These are phyloP conservation scores for Hypoxylon sp. DNA, from an alignment of 2,329 filamentous ascomycete species.

Conservation along the genomic window DNA sequence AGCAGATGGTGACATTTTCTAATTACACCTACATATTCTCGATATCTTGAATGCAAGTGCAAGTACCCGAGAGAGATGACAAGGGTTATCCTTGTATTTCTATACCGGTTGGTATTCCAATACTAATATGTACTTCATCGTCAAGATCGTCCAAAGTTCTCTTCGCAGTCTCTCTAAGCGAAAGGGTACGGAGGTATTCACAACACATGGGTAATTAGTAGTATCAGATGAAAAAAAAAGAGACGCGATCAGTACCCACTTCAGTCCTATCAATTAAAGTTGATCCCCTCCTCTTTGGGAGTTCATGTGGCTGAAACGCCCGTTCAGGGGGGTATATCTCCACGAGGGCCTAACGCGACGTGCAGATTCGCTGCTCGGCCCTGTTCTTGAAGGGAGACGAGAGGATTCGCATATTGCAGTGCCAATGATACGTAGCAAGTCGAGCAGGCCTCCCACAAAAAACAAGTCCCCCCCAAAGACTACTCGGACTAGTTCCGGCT, in stretches of 20 bases:
- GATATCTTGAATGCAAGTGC: slow-evolving; percentile 19
- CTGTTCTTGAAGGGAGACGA: slow-evolving; percentile 31
- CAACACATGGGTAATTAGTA: too few species aligned
- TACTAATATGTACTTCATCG: too few species aligned
- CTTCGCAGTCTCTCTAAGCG: not conserved
- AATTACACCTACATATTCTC: slow-evolving; percentile 29
- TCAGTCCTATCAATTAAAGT: slow-evolving; percentile 26
- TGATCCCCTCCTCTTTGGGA: slow-evolving; percentile 24
- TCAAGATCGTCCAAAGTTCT: not conserved
- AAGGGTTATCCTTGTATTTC: slow-evolving; percentile 13
- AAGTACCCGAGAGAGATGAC: slow-evolving; percentile 22
- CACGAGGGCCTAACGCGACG: slow-evolving; percentile 30
- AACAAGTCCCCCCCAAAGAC: not conserved
- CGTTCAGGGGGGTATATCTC: slow-evolving; percentile 31
- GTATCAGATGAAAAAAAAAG: too few species aligned
- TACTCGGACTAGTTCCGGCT: slow-evolving; percentile 21
- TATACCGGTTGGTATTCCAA: slow-evolving; percentile 7
- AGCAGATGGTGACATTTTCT: slow-evolving; percentile 23
- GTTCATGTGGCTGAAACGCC: slow-evolving; percentile 34
- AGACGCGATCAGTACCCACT: slow-evolving; percentile 25
- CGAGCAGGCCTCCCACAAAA: slow-evolving; percentile 30
- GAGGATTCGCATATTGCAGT: slow-evolving; percentile 35
- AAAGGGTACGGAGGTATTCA: too few species aligned
- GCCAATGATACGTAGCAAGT: slow-evolving; percentile 34
- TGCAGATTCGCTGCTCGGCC: slow-evolving; percentile 33